Conservation (phyloP, 257 asterid species). For the Plantago elongata region DNA sequence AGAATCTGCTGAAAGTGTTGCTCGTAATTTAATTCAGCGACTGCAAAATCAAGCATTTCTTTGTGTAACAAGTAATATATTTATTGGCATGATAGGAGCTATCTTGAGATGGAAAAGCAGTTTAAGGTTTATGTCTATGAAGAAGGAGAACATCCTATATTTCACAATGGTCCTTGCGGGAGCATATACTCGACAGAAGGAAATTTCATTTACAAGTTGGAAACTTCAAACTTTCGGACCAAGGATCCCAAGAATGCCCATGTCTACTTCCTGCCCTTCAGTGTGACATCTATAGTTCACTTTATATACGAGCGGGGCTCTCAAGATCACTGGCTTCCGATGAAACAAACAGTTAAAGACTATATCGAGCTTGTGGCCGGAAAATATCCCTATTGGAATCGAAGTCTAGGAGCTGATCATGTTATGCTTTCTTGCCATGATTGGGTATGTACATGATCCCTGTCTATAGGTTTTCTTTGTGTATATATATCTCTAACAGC, state of each 20-base stretch:
- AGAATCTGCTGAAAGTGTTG: neutral
- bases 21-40: neutral
- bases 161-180: conserved; percentile 84
- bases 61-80: neutral
- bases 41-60: too few species aligned
- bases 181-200: conserved; percentile 94
- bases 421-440: conserved; percentile 96
- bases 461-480: neutral
- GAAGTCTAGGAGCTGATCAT: conserved; percentile 78
- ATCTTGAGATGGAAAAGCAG: conserved; percentile 82
- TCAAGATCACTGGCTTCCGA: conserved; percentile 59
- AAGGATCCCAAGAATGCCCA: conserved; percentile 64
- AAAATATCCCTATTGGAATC: conserved; percentile 69
- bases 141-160: conserved; percentile 90
- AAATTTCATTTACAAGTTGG: conserved; percentile 67
- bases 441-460: conserved; percentile 48
- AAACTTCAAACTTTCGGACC: conserved; percentile 55
- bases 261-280: conserved; percentile 74
- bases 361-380: conserved; percentile 52
- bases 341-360: conserved; percentile 61
- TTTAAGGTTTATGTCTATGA: conserved; percentile 71
- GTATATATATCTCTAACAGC: neutral
- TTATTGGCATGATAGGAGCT: conserved; percentile 49
- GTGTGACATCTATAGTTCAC: conserved; percentile 72
- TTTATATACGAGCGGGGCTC: conserved; percentile 45